Evolutionary conservation across 495 filamentous ascomycete species (phyloP), one percentile per base, ranked within the genome.

Genomic region (Lasiosphaeriaceae sp.): DNA sequence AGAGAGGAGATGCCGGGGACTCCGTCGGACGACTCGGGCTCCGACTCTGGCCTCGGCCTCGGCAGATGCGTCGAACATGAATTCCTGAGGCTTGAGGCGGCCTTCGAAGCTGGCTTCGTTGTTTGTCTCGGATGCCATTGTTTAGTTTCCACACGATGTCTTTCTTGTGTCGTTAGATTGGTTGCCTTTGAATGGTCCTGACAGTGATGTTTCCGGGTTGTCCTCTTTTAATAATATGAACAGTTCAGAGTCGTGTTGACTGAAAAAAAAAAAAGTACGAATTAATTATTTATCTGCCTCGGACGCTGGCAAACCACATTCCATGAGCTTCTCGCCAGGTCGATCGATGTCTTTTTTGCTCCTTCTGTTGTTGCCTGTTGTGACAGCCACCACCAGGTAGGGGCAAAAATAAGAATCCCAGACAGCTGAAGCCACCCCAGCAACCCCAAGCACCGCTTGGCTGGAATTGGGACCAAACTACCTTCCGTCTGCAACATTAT

Each of bases 61-160:
- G 8, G 43, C 24, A 12, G 22, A 24, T 16, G 20, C 26, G 41
- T 63, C 56, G 55, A 74, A 79, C 61, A 71, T 70, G 63, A 75
- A 82, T 48, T 71, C 59, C 22, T 70, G 58, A 17, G 80, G 69
- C 35, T 81, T 76, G 31, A 89, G 71, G 17, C 72, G 73, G 37
- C 84, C 83, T 29, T 78, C 65, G 58, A 89, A 88, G 57, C 70
- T 86, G 11, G 71, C 60, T 31, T 31, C 26, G 26, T n/a, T 31
- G 26, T 31, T 31, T 31, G 26, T 21, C 46, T 4, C 46, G 22
- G 20, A 11, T 24, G 29, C 9, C 48, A 50, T 50, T 17, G 43
- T 19, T 19, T 19, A 16, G 16, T 45, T 45, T 16, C 43, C 21
- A 19, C 43, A 20, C 41, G 12, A 44, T 44, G n/a, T n/a, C n/a